Evolutionary conservation across 2,329 filamentous ascomycete species (phyloP).

Genomic region (Penicillium corylophilum): DNA sequence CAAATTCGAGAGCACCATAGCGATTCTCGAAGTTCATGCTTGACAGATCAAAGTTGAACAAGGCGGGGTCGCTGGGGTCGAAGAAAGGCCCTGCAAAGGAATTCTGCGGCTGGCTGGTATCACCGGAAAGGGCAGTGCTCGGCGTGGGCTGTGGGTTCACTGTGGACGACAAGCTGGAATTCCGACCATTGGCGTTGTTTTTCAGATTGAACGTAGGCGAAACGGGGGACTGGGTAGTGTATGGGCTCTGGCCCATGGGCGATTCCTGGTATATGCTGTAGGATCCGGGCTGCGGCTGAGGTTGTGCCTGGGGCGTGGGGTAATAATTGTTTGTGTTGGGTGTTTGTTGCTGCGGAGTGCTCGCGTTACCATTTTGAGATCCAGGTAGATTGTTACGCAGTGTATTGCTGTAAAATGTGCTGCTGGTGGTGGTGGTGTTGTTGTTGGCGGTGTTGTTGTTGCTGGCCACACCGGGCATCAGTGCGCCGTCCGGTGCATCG

Average conservation of each 20-base stretch:
- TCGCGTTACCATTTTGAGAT: conserved; percentile 32
- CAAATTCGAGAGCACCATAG: conserved; percentile 92
- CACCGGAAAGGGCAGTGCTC: conserved; percentile 51
- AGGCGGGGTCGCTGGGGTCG: conserved; percentile 84
- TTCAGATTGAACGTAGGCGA: conserved; percentile 68
- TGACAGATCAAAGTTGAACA: conserved; percentile 95
- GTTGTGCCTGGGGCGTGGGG: conserved; percentile 34
- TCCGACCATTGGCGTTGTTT: conserved; percentile 38
- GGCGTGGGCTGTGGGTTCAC: conserved; percentile 50
- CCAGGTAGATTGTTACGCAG: conserved; percentile 36
- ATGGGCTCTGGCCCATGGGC: conserved; percentile 53
- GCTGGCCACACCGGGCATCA: conserved; percentile 79
- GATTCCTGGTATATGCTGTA: conserved; percentile 51
- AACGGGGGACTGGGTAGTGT: conserved; percentile 65
- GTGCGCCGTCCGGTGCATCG: conserved; percentile 84
- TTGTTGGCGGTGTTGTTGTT: conserved; percentile 47
- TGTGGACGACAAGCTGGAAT: conserved; percentile 34
- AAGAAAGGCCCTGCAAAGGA: conserved; percentile 64
- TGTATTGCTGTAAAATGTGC: background rate
- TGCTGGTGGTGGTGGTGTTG: conserved; percentile 35
- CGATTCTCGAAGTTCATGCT: conserved; percentile 94
- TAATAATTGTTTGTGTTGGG: conserved; percentile 33
- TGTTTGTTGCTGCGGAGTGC: conserved; percentile 24
- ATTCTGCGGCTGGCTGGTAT: conserved; percentile 38
- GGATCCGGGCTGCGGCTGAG: conserved; percentile 24